Conservation (phyloP, 2,329 filamentous ascomycete species). For the Coniochaeta sp. region DNA sequence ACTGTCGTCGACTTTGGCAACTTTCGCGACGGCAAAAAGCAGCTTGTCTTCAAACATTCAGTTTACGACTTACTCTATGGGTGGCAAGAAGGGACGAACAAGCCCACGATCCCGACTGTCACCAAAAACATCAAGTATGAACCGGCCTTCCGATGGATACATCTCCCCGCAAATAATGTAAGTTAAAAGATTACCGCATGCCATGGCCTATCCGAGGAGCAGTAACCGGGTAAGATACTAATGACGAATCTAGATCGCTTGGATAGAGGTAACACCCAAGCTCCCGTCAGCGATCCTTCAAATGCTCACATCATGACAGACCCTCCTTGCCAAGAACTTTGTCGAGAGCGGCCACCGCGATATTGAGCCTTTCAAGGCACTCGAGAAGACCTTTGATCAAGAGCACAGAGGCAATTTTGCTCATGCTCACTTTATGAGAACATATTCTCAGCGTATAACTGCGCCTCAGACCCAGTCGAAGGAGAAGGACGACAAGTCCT, state of each 20-base stretch:
- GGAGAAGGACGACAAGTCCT: conserved; percentile 24
- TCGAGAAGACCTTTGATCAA: conserved; percentile 55
- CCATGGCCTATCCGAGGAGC: not conserved
- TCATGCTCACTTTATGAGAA: conserved; percentile 57
- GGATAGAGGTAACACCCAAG: conserved; percentile 41
- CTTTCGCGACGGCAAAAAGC: conserved; percentile 27
- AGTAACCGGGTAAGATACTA: conserved; percentile 22
- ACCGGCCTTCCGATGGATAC: conserved; percentile 45
- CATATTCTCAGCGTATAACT: conserved; percentile 45
- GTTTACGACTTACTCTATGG: conserved; percentile 47
- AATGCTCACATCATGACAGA: conserved; percentile 14
- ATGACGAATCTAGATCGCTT: conserved; percentile 35
- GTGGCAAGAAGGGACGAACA: conserved; percentile 35
- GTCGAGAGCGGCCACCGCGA: conserved; percentile 57
- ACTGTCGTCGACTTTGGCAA: conserved; percentile 45
- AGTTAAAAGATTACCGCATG: conserved; percentile 3
- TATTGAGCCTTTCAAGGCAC: conserved; percentile 54
- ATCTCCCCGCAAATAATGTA: conserved; percentile 45
- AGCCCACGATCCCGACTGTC: conserved; percentile 37
- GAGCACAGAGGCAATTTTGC: conserved; percentile 51
- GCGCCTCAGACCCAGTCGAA: conserved; percentile 22
- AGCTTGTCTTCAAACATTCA: conserved; percentile 38
- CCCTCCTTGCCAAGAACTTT: conserved; percentile 56
- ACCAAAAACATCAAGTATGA: conserved; percentile 37
- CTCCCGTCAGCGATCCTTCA: conserved; percentile 1